Evolutionary conservation across 441 rosid species (phyloP), one percentile per base, ranked within the genome.

Genomic region (Populus hybrid): DNA sequence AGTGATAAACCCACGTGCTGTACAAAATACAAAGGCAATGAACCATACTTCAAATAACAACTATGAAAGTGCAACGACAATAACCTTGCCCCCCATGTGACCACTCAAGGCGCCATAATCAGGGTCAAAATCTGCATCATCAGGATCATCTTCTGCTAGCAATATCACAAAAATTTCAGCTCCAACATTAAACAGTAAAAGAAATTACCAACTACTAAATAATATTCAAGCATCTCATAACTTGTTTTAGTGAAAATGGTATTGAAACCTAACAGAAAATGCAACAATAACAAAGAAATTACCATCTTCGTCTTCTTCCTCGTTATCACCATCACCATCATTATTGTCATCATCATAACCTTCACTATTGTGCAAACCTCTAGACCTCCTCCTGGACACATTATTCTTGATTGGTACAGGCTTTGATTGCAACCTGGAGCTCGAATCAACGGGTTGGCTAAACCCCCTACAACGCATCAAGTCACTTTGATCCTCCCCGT

Each of bases 51-150:
- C 28, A 65, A 7, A 21, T 42, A 14, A 50, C 36, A 66, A 40
- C 64, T 42, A 75, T 16, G 42, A 40, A 16, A 67, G 40, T 36
- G 11, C 40, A 77, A 28, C 1, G 46, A 74, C 4, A 32, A 74
- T 79, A 72, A 95, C 99, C 99, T 94, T 90, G 74, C 78, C 88
- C 72, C 80, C 83, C 32, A 82, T 54, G 72, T 75, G 87, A 79
- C 75, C 83, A 65, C 87, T 83, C 30, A 83, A 73, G 73, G 73
- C 87, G 79, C 87, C 90, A 77, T 84, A 84, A 78, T 90, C 88
- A 73, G 98, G 99, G 84, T 92, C 97, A 82, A 94, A 95, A 79
- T 95, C 99, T 50, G 90, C 97, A 86, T 95, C 99, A 82, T 92
- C 94, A 70, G 97, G 98, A 87, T 95, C 99, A 90, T 95, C 97